phyloP scores from a whole-genome alignment of 306 rosid genomes.

The Cicer chorassanicum region DNA sequence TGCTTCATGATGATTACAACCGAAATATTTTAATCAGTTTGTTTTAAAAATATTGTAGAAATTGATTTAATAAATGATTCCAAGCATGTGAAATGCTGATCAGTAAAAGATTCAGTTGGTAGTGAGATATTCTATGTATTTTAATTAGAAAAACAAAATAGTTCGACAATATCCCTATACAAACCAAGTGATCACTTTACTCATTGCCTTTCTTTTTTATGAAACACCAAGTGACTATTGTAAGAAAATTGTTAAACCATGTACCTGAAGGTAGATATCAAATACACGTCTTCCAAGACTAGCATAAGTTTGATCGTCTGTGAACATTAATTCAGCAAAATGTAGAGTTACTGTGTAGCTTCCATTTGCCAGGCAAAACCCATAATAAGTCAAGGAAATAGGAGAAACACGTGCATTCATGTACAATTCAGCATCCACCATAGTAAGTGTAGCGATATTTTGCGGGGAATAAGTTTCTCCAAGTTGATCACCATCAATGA shows the following conservation, averaged over 20 bases:
- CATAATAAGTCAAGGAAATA: constrained; percentile 67
- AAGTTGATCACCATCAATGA: constrained; percentile 24
- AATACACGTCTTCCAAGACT: constrained; percentile 65
- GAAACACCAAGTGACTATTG: neutral
- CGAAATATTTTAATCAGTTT: neutral
- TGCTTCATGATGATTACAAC: neutral
- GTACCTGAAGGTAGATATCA: constrained; percentile 63
- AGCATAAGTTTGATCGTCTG: constrained; percentile 33
- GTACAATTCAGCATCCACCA: constrained; percentile 50
- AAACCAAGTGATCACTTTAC: neutral
- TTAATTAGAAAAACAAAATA: neutral
- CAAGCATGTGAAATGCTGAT: neutral
- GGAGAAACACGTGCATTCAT: constrained; percentile 69
- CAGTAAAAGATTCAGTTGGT: neutral
- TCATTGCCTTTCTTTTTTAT: neutral
- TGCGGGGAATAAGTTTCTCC: neutral
- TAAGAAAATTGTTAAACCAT: neutral
- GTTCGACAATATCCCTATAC: neutral
- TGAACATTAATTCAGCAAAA: constrained; percentile 62
- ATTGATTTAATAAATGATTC: neutral
- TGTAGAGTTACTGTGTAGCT: constrained; percentile 52
- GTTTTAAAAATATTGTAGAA: neutral
- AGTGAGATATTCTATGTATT: neutral
- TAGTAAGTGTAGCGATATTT: neutral
- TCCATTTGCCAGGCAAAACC: constrained; percentile 61